Base-by-base conservation (phyloP, 345 rosid species). In the Eucalyptus marginata region DNA sequence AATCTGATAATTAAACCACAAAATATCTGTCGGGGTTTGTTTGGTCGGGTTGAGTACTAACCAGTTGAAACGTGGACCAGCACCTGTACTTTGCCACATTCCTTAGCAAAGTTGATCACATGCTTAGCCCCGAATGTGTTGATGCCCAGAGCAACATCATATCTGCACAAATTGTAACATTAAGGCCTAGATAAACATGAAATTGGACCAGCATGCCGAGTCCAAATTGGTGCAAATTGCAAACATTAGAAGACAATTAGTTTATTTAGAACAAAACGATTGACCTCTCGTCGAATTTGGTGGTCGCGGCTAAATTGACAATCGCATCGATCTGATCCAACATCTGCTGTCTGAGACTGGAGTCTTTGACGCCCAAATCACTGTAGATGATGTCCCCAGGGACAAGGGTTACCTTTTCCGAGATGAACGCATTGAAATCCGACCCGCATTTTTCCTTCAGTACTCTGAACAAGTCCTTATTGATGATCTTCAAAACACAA, bases 41-140 rank as follows among this genome's bases (percentile, higher is more conserved):
- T 20, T 58, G 4, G n/a, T n/a, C 22, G 29, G 13, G 11, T 49
- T 36, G 62, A 44, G 24, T 16, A 86, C 91, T 68, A 52, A 97
- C 97, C 98, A 9, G 97, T 97, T 71, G 99, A 95, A 13, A 94
- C 92, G 56, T 96, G 96, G 87, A 93, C 90, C 46, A 94, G 91
- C 3, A 95, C 89, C 84, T 92, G 87, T 14, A 92, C 44, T 22
- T 94, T 92, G 50, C 47, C 24, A 87, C 98, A 95, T 86, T 83
- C 27, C 89, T 94, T 95, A 6, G 91, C 93, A n/a, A 96, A 95
- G 66, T 91, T 88, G 80, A 95, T 24, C 18, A 93, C 93, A 91
- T 94, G 59, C 88, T 87, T 89, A 3, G 93, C 95, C 88, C 96
- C 98, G 43, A 92, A 7, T 16, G 96, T 89, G 84, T 96, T 96